Conservation (phyloP, 179 eudicot genomes). For the Monotropa hypopitys region DNA sequence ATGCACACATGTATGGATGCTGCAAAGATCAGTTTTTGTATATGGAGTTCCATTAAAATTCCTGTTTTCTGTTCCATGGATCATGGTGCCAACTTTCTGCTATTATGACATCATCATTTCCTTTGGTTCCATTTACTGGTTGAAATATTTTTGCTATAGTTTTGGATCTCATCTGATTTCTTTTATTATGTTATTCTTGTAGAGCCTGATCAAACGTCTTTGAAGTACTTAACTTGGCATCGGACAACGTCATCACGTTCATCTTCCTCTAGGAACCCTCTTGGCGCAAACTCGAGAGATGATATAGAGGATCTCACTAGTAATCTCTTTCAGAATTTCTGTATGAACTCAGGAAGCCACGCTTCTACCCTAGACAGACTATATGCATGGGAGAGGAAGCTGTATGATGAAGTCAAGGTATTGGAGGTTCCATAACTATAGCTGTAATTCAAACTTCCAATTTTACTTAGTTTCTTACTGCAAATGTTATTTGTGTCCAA, state of each 20-base stretch:
- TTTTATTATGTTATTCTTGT: slow-evolving; percentile 6
- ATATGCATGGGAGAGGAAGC: slow-evolving; percentile 93
- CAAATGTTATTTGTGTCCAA: background rate
- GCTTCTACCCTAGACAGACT: slow-evolving; percentile 92
- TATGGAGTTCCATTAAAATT: background rate
- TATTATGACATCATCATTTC: background rate
- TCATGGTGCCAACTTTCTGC: background rate
- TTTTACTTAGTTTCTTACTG: background rate
- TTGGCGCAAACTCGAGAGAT: slow-evolving; percentile 47
- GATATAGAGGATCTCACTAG: slow-evolving; percentile 45
- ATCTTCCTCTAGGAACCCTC: slow-evolving; percentile 60
- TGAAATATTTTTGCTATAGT: background rate
- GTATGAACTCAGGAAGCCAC: slow-evolving; percentile 83
- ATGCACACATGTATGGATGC: too few species aligned
- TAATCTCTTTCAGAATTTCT: slow-evolving; percentile 49
- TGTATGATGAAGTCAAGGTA: slow-evolving; percentile 97
- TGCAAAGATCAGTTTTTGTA: background rate
- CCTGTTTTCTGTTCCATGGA: background rate
- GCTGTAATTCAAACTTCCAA: background rate
- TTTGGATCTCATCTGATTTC: background rate
- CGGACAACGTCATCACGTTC: slow-evolving; percentile 70
- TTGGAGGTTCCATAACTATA: slow-evolving; percentile 4
- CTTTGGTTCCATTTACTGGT: background rate
- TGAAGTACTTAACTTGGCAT: slow-evolving; percentile 90
- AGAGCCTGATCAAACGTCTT: slow-evolving; percentile 60